Percentiles rank a stretch among this genome's conserved stretches.
These are phyloP conservation scores for Phytopythium cucurbitacearum DNA, from an alignment of 352 stramenopile genomes.

Conservation along the genomic window DNA sequence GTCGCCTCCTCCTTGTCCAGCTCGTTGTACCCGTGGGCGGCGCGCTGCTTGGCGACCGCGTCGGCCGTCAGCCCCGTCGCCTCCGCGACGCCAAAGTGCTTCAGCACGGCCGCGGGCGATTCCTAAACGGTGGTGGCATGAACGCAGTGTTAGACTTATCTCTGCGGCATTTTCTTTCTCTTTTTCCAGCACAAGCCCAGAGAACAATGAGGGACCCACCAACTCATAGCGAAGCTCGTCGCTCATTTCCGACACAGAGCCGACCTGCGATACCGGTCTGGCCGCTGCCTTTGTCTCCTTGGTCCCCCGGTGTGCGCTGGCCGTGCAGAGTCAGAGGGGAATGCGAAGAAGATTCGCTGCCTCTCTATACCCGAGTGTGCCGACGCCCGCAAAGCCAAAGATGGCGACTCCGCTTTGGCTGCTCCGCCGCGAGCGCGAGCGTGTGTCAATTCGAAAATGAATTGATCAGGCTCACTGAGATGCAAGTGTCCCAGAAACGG, in stretches of 20 bases:
- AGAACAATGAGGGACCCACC: conserved; percentile 2
- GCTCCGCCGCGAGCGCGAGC: not conserved
- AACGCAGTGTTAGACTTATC: not conserved
- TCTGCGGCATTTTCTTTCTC: no score
- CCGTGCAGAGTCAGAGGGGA: no score
- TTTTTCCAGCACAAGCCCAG: not conserved
- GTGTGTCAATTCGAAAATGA: conserved; percentile 1
- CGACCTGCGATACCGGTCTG: no score
- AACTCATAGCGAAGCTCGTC: conserved; percentile 8
- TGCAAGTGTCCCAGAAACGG: no score
- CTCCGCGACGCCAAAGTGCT: conserved; percentile 73
- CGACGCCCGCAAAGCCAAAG: no score
- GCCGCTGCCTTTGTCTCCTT: no score
- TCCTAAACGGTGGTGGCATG: conserved; percentile 16
- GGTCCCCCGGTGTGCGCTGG: no score
- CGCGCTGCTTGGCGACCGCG: conserved; percentile 54
- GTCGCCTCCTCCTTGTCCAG: conserved; percentile 88
- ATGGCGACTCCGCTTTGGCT: no score
- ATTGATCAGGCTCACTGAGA: not conserved
- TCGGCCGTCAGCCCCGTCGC: conserved; percentile 41
- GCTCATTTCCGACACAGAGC: not conserved
- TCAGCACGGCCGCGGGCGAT: conserved; percentile 68
- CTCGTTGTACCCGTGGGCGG: conserved; percentile 79
- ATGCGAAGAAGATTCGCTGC: no score
- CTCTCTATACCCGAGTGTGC: no score